These are phyloP conservation scores for Populus tomentosa DNA, from an alignment of 441 rosid genomes.

Conservation along the genomic window DNA sequence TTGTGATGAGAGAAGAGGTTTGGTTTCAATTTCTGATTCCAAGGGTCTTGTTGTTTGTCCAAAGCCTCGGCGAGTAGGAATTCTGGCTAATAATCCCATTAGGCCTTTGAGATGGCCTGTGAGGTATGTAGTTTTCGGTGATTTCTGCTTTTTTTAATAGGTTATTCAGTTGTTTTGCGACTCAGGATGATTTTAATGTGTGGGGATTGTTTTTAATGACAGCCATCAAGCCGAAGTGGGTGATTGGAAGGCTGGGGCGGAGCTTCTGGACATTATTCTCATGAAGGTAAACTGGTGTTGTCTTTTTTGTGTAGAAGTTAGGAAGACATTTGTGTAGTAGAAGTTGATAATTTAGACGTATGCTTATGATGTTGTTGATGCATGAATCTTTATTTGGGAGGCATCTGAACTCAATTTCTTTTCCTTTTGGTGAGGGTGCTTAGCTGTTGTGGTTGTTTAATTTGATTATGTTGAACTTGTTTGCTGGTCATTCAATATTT, in stretches of 20 bases:
- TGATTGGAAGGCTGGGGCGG: slow-evolving; percentile 60
- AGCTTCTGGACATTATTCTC: slow-evolving; percentile 69
- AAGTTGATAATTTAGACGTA: slow-evolving; percentile 54
- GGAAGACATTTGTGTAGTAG: slow-evolving; percentile 36
- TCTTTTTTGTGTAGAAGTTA: not conserved
- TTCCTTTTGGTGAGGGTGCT: not conserved
- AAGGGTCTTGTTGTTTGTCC: slow-evolving; percentile 71
- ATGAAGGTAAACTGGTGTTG: slow-evolving; percentile 41
- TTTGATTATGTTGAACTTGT: not conserved
- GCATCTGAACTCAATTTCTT: not conserved
- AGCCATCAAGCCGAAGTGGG: slow-evolving; percentile 54
- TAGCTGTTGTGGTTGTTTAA: not conserved
- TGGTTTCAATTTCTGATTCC: slow-evolving; percentile 33
- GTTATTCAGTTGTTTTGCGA: not conserved
- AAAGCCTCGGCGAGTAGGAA: slow-evolving; percentile 70
- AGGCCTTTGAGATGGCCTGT: slow-evolving; percentile 54
- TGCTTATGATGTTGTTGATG: slow-evolving; percentile 11
- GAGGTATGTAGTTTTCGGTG: slow-evolving; percentile 32
- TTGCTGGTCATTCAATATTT: not conserved
- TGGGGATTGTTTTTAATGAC: not conserved
- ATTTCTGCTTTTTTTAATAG: not conserved
- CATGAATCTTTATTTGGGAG: not conserved
- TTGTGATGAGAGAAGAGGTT: slow-evolving; percentile 54
- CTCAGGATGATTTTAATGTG: not conserved
- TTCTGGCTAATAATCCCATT: slow-evolving; percentile 35